Conservation (phyloP, 2,329 filamentous ascomycete species). For the Cryphonectria naterciae region DNA sequence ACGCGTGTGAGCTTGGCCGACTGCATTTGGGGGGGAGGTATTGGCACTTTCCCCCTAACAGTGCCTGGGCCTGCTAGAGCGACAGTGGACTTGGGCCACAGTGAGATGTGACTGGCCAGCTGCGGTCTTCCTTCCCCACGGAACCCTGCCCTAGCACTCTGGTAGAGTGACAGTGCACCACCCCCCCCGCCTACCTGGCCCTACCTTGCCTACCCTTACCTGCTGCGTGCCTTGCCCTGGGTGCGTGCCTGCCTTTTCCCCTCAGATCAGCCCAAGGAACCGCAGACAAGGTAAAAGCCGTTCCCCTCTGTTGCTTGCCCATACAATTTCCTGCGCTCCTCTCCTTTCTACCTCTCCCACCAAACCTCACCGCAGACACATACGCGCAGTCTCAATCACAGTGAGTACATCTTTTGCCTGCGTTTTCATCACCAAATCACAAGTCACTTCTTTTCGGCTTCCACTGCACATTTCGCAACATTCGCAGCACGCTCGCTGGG, state of each 20-base stretch:
- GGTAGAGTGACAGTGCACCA: conserved; percentile 14
- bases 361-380: conserved; percentile 59
- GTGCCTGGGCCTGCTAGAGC: conserved; percentile 17
- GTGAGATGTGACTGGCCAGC: conserved; percentile 16
- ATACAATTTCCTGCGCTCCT: conserved; percentile 57
- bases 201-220: conserved; percentile 11
- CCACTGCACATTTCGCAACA: conserved; percentile 25
- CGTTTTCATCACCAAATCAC: conserved; percentile 36
- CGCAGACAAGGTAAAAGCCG: conserved; percentile 66
- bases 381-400: conserved; percentile 44
- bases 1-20: conserved; percentile 1
- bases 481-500: conserved; percentile 11
- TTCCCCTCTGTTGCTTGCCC: conserved; percentile 56
- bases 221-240: conserved; percentile 24
- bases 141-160: conserved; percentile 16
- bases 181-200: not conserved
- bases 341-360: conserved; percentile 61
- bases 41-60: conserved; percentile 17
- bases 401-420: conserved; percentile 27
- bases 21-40: not conserved
- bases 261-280: conserved; percentile 59
- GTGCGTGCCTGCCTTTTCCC: conserved; percentile 36
- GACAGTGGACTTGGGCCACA: conserved; percentile 15
- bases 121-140: conserved; percentile 16
- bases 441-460: conserved; percentile 42